Evolutionary conservation across 2,329 filamentous ascomycete genomes (phyloP).

Genomic region (Parastagonospora nodorum): DNA sequence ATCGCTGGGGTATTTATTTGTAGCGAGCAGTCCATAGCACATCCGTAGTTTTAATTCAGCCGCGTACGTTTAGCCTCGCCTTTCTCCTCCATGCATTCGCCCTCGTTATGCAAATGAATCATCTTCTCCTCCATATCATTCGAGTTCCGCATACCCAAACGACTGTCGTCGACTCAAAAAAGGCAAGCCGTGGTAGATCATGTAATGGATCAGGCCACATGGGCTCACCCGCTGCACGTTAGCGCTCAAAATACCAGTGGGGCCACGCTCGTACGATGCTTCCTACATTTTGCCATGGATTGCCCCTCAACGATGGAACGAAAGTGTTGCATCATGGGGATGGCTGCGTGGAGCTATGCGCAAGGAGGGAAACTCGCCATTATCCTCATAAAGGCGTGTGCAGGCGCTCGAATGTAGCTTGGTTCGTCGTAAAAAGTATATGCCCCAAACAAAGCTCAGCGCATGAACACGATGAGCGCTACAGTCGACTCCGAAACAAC

Average conservation of each 20-base stretch:
- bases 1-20: neutral
- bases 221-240: constrained; percentile 16
- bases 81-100: neutral
- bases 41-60: neutral
- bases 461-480: constrained; percentile 14
- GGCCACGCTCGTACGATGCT: constrained; percentile 15
- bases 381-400: too few species aligned
- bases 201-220: constrained; percentile 4
- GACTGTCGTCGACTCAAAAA: neutral
- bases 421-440: too few species aligned
- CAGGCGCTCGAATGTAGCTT: too few species aligned
- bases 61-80: neutral
- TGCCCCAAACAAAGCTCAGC: too few species aligned
- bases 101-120: neutral
- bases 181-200: neutral
- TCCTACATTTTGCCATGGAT: neutral
- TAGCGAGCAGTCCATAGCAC: neutral
- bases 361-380: neutral
- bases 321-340: neutral
- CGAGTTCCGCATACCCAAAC: constrained; percentile 8
- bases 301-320: neutral
- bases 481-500: constrained; percentile 1
- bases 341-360: neutral
- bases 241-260: constrained; percentile 11
- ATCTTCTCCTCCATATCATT: constrained; percentile 6